A percentile compares a stretch with the other conserved stretches of the same genome.
phyloP scores from a whole-genome alignment of 2,329 filamentous ascomycete genomes.

The Simplicillium aogashimaense region DNA sequence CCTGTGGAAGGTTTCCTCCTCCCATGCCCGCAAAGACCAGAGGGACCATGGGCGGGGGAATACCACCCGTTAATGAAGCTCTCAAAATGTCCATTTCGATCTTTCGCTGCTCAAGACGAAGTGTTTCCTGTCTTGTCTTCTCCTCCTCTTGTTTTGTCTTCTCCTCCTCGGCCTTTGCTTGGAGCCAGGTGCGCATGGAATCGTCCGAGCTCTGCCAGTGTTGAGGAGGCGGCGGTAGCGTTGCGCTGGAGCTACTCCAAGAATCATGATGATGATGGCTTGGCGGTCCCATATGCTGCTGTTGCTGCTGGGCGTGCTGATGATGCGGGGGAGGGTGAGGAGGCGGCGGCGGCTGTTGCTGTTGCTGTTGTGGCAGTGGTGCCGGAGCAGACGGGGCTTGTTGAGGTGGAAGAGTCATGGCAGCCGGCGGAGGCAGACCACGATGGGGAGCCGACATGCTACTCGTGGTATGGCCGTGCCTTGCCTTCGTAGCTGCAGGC shows the following conservation, averaged over 20 bases:
- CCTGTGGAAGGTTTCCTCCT: slow-evolving; percentile 49
- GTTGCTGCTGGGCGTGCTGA: slow-evolving; percentile 10
- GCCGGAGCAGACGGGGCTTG: slow-evolving; percentile 53
- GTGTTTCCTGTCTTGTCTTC: slow-evolving; percentile 51
- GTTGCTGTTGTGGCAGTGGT: slow-evolving; percentile 19
- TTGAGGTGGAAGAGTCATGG: slow-evolving; percentile 33
- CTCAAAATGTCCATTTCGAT: slow-evolving; percentile 65
- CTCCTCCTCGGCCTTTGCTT: slow-evolving; percentile 65
- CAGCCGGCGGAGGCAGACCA: slow-evolving; percentile 58
- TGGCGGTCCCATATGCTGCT: slow-evolving; percentile 15
- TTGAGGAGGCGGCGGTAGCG: slow-evolving; percentile 53
- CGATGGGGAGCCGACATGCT: slow-evolving; percentile 44
- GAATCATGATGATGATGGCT: slow-evolving; percentile 24
- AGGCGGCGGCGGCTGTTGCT: not conserved
- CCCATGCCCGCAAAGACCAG: slow-evolving; percentile 66
- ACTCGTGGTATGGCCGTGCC: slow-evolving; percentile 43
- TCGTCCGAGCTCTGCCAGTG: slow-evolving; percentile 62
- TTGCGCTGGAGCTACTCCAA: slow-evolving; percentile 27
- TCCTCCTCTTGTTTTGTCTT: slow-evolving; percentile 66
- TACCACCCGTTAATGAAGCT: slow-evolving; percentile 57
- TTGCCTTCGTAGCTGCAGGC: slow-evolving; percentile 32
- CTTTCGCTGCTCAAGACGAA: slow-evolving; percentile 62
- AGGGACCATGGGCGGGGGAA: slow-evolving; percentile 66
- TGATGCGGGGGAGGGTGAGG: slow-evolving; percentile 7
- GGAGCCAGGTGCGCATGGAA: slow-evolving; percentile 61